These are phyloP conservation scores for Leccinum huronense DNA, from an alignment of 1,284 basidiomycete genomes.

Conservation along the genomic window DNA sequence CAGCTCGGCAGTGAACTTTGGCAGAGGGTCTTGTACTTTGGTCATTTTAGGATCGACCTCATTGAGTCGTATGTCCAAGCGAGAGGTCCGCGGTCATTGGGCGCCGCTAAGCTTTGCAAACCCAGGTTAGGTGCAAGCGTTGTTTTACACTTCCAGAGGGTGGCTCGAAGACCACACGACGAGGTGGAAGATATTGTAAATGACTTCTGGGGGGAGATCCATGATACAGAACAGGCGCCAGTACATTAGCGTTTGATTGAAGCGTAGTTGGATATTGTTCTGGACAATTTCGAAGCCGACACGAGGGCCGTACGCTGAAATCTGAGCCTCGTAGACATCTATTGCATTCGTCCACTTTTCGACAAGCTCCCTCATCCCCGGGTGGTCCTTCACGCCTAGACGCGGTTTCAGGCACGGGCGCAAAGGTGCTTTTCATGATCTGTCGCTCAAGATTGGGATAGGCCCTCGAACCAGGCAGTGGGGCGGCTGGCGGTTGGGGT, in stretches of 20 bases:
- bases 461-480: conserved; percentile 21
- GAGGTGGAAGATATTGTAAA: conserved; percentile 58
- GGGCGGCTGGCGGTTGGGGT: conserved; percentile 9
- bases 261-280: conserved; percentile 21
- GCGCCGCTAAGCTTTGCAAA: conserved; percentile 55
- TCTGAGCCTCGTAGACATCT: conserved; percentile 21
- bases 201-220: conserved; percentile 61
- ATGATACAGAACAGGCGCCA: conserved; percentile 56
- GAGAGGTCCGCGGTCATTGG: conserved; percentile 46
- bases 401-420: conserved; percentile 21
- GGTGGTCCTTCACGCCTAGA: background rate
- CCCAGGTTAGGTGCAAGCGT: conserved; percentile 54
- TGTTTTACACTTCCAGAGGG: conserved; percentile 35
- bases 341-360: conserved; percentile 21
- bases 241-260: conserved; percentile 32
- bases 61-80: conserved; percentile 57
- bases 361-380: conserved; percentile 10
- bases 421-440: conserved; percentile 21
- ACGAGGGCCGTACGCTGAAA: conserved; percentile 19
- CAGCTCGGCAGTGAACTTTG: conserved; percentile 40
- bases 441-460: conserved; percentile 22
- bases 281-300: conserved; percentile 17
- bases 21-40: conserved; percentile 19
- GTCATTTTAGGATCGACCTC: conserved; percentile 34
- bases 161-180: conserved; percentile 47